Evolutionary conservation across 371 early-diverging fungal species (phyloP).

Genomic region (Sporodiniella umbellata): DNA sequence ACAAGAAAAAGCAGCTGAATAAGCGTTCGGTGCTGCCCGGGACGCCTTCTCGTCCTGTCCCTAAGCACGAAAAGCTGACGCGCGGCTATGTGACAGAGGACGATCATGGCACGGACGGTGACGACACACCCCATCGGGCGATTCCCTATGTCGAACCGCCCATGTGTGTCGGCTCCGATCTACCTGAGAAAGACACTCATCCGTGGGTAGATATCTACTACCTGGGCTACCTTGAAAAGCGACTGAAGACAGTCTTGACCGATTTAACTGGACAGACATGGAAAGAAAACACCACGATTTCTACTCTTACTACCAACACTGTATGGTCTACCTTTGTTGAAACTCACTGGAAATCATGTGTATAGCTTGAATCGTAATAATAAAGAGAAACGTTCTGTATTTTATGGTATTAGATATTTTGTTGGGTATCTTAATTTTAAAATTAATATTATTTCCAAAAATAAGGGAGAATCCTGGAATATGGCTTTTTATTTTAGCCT

Average conservation of each 20-base stretch:
- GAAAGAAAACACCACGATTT: constrained; percentile 2
- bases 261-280: constrained; percentile 8
- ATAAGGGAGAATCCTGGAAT: too few relatives aligned
- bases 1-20: constrained; percentile 53
- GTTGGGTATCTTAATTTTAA: background rate
- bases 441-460: background rate
- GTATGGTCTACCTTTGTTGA: constrained; percentile 13
- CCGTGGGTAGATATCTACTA: constrained; percentile 32
- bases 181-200: constrained; percentile 22
- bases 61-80: constrained; percentile 37
- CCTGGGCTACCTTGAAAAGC: constrained; percentile 28
- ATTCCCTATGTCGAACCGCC: constrained; percentile 42
- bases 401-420: too few relatives aligned
- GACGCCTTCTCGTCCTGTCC: constrained; percentile 28
- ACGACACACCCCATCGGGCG: constrained; percentile 34
- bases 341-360: constrained; percentile 8
- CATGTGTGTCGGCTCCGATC: constrained; percentile 30
- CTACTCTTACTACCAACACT: constrained; percentile 5
- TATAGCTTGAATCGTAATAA: too few relatives aligned
- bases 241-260: constrained; percentile 1
- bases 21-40: too few relatives aligned
- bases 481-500: too few relatives aligned
- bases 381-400: background rate
- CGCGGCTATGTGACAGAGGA: constrained; percentile 56
- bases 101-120: constrained; percentile 49